These are phyloP conservation scores for Cavenderia fasciculata DNA, from an alignment of 78 protist genomes.

Conservation along the genomic window DNA sequence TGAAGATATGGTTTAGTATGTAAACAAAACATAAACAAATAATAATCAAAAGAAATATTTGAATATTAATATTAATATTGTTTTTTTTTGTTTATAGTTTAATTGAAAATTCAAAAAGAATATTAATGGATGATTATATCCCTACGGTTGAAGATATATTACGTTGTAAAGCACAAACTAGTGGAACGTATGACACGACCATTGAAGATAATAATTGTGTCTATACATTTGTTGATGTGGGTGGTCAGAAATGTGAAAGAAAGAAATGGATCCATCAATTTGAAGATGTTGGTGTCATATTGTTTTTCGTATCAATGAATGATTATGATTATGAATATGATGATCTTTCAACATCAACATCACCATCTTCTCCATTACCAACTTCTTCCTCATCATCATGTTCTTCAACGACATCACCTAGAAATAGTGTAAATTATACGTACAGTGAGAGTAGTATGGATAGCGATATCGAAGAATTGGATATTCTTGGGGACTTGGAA, in stretches of 20 bases:
- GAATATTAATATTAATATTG: not conserved
- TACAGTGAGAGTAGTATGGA: too few relatives aligned
- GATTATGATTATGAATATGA: constrained; percentile 59
- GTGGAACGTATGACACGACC: constrained; percentile 32
- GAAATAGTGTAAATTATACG: too few relatives aligned
- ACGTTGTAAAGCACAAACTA: not conserved
- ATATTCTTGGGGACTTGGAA: too few relatives aligned
- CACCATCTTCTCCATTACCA: too few relatives aligned
- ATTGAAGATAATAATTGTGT: constrained; percentile 20
- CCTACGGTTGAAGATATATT: constrained; percentile 46
- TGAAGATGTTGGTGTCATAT: constrained; percentile 48
- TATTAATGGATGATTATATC: constrained; percentile 13
- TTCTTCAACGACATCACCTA: too few relatives aligned
- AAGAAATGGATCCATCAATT: constrained; percentile 75
- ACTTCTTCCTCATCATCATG: too few relatives aligned
- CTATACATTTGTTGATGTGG: constrained; percentile 47
- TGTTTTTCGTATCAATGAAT: constrained; percentile 22
- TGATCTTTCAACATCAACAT: too few relatives aligned
- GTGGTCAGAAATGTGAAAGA: constrained; percentile 42
- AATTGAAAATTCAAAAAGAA: constrained; percentile 56
- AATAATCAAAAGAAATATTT: not conserved
- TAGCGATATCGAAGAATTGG: too few relatives aligned
- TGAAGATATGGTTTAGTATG: constrained; percentile 47
- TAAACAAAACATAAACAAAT: not conserved
- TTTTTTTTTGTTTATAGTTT: constrained; percentile 10